Percentiles rank a stretch among this genome's conserved stretches.
phyloP scores from a whole-genome alignment of 2,329 filamentous ascomycete genomes.

The Xenosphaeropsis pyriputrescens region DNA sequence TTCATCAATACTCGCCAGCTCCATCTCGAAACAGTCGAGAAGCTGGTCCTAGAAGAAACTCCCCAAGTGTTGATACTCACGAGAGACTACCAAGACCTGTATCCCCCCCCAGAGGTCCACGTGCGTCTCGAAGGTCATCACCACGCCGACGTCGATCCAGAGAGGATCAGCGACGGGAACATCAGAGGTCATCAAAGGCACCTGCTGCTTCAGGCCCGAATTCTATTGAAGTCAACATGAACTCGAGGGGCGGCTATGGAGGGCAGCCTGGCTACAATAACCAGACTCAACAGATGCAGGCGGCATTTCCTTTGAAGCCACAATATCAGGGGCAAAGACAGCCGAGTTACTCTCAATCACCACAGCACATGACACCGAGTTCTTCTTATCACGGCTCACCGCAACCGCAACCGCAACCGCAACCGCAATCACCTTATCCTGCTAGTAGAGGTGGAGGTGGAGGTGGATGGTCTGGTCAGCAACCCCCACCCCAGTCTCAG shows the following conservation, averaged over 20 bases:
- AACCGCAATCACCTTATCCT: constrained; percentile 43
- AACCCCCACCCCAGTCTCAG: constrained; percentile 20
- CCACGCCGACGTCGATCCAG: constrained; percentile 7
- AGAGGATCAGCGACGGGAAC: constrained; percentile 13
- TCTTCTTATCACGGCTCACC: constrained; percentile 44
- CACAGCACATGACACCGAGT: constrained; percentile 37
- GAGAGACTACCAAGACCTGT: constrained; percentile 12
- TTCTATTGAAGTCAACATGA: constrained; percentile 22
- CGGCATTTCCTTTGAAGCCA: constrained; percentile 19
- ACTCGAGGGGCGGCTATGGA: constrained; percentile 18
- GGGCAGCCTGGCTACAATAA: constrained; percentile 18
- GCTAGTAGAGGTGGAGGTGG: constrained; percentile 35
- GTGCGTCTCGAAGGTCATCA: constrained; percentile 9
- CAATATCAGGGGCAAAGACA: constrained; percentile 17
- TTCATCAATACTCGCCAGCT: constrained; percentile 9
- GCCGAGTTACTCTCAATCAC: constrained; percentile 35
- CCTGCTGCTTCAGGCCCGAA: constrained; percentile 18
- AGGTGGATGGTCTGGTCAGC: constrained; percentile 30
- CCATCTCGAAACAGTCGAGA: too few relatives aligned
- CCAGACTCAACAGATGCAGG: constrained; percentile 21
- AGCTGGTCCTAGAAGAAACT: constrained; percentile 1
- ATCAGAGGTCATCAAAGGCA: constrained; percentile 2
- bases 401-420: constrained; percentile 45
- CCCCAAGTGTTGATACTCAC: constrained; percentile 14
- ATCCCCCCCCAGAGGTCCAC: constrained; percentile 12